Evolutionary conservation across 2,329 filamentous ascomycete genomes (phyloP).

Genomic region (Aspergillus fijiensis): DNA sequence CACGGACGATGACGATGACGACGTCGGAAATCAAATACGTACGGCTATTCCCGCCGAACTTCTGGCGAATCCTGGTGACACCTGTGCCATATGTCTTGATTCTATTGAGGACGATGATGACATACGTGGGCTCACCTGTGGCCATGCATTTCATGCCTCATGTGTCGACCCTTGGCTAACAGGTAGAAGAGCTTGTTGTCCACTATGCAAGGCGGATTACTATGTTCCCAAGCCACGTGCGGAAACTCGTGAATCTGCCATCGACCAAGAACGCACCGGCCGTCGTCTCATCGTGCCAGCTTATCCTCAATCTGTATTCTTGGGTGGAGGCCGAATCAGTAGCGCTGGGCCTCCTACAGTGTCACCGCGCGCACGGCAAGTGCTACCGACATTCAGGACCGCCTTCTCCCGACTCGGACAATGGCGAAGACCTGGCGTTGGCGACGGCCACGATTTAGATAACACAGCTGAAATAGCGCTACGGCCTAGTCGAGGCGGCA

Average conservation of each 20-base stretch:
- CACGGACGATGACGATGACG: constrained; percentile 66
- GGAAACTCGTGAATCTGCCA: constrained; percentile 43
- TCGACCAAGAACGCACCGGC: constrained; percentile 32
- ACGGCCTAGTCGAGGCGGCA: not conserved
- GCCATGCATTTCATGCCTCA: constrained; percentile 95
- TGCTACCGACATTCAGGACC: constrained; percentile 16
- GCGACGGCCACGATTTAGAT: not conserved
- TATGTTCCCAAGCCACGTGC: constrained; percentile 88
- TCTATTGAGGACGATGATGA: constrained; percentile 93
- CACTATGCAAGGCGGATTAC: constrained; percentile 96
- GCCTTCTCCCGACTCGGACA: constrained; percentile 1
- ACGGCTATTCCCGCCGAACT: constrained; percentile 79
- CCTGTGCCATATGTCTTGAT: constrained; percentile 95
- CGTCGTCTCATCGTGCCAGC: constrained; percentile 28
- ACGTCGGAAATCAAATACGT: constrained; percentile 76
- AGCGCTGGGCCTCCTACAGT: constrained; percentile 36
- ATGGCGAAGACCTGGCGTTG: constrained; percentile 4
- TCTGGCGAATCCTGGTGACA: constrained; percentile 78
- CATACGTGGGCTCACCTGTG: constrained; percentile 87
- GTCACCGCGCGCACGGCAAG: constrained; percentile 35
- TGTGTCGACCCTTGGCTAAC: constrained; percentile 98
- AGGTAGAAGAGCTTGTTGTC: constrained; percentile 88
- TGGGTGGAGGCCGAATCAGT: constrained; percentile 33
- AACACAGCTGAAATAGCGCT: not conserved
- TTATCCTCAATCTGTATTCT: constrained; percentile 37